phyloP scores from a whole-genome alignment of 2,329 filamentous ascomycete genomes.

The Xylaria arbuscula region DNA sequence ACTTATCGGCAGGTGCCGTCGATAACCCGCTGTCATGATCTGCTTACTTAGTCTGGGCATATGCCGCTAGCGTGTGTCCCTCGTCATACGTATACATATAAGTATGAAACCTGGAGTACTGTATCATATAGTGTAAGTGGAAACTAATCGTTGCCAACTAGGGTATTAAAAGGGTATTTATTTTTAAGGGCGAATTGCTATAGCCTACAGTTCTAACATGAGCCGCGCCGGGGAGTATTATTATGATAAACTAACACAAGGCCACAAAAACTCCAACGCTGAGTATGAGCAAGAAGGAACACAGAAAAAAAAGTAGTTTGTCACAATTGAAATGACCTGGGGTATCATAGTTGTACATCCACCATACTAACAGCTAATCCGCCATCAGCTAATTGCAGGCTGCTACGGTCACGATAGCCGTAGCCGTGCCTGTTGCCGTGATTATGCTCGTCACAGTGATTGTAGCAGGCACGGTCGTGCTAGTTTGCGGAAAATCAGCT shows the following conservation, averaged over 20 bases:
- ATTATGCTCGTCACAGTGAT: conserved; percentile 29
- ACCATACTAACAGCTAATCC: neutral
- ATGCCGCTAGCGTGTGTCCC: conserved; percentile 10
- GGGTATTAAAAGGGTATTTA: conserved; percentile 32
- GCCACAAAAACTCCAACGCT: conserved; percentile 36
- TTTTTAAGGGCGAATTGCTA: conserved; percentile 26
- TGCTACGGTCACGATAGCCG: conserved; percentile 28
- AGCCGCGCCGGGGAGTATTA: conserved; percentile 6
- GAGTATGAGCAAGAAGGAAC: conserved; percentile 19
- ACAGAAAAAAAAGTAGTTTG: conserved; percentile 15
- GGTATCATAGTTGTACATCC: neutral
- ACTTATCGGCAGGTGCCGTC: conserved; percentile 18
- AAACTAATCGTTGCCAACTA: neutral
- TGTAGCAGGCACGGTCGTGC: conserved; percentile 11
- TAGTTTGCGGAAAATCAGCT: neutral
- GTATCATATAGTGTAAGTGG: neutral
- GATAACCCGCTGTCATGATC: neutral
- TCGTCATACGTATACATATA: too few relatives aligned
- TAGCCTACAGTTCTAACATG: conserved; percentile 10
- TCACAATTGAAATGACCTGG: conserved; percentile 14
- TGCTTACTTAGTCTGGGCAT: neutral
- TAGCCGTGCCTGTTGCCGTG: conserved; percentile 18
- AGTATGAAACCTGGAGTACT: neutral
- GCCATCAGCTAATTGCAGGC: conserved; percentile 9
- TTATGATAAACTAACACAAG: conserved; percentile 10